Evolutionary conservation across 208 protist genomes (phyloP).

Genomic region (Novymonas esmeraldas): DNA sequence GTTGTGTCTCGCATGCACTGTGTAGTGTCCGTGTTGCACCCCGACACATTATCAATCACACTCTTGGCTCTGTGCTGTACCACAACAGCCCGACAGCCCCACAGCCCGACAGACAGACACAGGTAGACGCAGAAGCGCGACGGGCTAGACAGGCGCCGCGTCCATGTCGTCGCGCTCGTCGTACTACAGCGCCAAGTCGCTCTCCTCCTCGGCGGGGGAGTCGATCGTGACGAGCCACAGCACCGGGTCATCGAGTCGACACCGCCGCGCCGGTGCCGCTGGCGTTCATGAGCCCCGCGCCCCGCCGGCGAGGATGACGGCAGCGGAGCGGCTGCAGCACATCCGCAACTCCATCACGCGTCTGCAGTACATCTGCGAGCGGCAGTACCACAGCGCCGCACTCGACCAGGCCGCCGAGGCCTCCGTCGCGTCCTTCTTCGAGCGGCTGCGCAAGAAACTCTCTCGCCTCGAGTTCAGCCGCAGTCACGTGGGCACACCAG

Average conservation of each 20-base stretch:
- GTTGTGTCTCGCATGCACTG: not conserved
- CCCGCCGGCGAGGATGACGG: constrained; percentile 70
- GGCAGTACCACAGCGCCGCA: constrained; percentile 55
- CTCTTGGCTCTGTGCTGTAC: not conserved
- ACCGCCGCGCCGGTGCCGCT: constrained; percentile 39
- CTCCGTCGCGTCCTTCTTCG: constrained; percentile 53
- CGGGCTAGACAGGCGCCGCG: too few relatives aligned
- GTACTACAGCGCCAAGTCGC: constrained; percentile 53
- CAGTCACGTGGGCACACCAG: constrained; percentile 36
- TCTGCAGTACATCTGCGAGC: constrained; percentile 78
- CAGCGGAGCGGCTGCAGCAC: constrained; percentile 69
- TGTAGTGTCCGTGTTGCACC: not conserved
- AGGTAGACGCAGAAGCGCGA: not conserved
- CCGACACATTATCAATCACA: not conserved
- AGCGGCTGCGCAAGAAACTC: constrained; percentile 52
- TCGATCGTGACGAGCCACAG: constrained; percentile 53
- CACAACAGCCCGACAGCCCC: not conserved
- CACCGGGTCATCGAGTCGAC: constrained; percentile 45
- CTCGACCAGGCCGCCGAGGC: constrained; percentile 73
- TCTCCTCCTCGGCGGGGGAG: constrained; percentile 58
- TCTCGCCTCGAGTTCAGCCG: constrained; percentile 67
- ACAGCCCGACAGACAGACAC: not conserved
- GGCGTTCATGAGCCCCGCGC: constrained; percentile 37
- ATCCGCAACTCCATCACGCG: constrained; percentile 79
- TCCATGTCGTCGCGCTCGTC: constrained; percentile 70